Base-by-base conservation (phyloP, 2,329 filamentous ascomycete species). In the Ceratocystis destructans region DNA sequence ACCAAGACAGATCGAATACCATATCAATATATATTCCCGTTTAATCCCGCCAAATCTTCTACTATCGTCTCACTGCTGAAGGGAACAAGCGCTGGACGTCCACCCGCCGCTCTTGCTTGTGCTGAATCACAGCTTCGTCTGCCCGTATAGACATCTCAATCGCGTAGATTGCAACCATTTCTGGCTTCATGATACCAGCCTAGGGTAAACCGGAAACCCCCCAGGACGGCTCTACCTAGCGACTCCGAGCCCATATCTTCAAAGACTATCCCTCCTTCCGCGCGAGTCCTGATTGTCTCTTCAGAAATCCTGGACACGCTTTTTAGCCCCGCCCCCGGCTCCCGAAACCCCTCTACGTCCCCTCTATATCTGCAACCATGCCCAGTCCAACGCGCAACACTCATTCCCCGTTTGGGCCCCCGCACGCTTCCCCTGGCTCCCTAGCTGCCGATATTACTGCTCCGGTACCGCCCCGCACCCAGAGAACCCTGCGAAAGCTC, bases 401-500 rank as follows among this genome's bases (percentile, higher is more conserved):
- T 12, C 31, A 66, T 28, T 45, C 44, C 37, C 50, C 61, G 41
- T 63, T 33, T 15, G 62, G 57, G 31, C 28, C 25, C n/a, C 44
- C 53, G n/a, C 64, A 59, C 15, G 15, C 64, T 15, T 62, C 53
- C 5, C 33, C 55, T 28, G 28, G 25, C 5, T 4, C 20, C 15
- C 61, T 65, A 10, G 67, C 65, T 45, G 75, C 78, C 48, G 77
- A 82, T 69, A 76, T 82, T 65, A 79, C 82, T 71, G 74, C 80
- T 61, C 80, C 84, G 69, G 79, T 83, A 28, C 86, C 85, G 33
- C 85, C 86, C 55, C 82, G 84, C 69, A 84, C 84, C 31, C 83
- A 86, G 73, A 83, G 87, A 71, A 82, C 83, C 61, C 79, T 91
- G 68, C 83, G 88, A 70, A 87, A 87, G 73, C 83, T 90, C 37